Evolutionary conservation across 1,139 yeast genomes (phyloP).

Genomic region (Ogataea hybrid): DNA sequence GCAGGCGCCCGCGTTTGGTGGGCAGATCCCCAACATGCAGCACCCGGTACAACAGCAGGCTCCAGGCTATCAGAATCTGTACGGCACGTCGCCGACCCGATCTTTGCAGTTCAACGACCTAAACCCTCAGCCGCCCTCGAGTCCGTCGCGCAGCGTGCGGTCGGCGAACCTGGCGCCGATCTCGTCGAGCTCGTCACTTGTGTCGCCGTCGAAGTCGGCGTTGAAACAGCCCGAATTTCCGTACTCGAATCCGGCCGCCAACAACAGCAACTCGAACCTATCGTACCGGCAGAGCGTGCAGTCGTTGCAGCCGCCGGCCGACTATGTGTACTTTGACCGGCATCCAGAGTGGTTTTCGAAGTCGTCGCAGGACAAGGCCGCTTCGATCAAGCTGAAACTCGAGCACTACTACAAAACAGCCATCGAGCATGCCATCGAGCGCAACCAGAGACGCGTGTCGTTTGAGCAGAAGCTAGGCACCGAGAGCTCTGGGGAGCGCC

Average conservation of each 20-base stretch:
- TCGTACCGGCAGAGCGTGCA: constrained; percentile 21
- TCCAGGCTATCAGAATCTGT: constrained; percentile 17
- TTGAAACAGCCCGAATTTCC: constrained; percentile 17
- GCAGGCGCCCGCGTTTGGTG: constrained; percentile 10
- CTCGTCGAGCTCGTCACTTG: constrained; percentile 26
- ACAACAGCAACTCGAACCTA: constrained; percentile 27
- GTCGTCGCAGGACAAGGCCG: constrained; percentile 67
- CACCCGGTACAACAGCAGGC: constrained; percentile 17
- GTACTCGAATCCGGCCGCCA: constrained; percentile 22
- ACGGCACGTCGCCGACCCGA: constrained; percentile 29
- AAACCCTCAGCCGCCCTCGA: constrained; percentile 31
- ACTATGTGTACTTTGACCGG: constrained; percentile 74
- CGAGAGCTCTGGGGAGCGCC: constrained; percentile 73
- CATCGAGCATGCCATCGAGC: constrained; percentile 75
- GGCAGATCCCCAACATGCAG: constrained; percentile 19
- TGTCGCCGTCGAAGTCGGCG: constrained; percentile 26
- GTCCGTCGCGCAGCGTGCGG: constrained; percentile 31
- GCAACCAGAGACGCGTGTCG: constrained; percentile 75
- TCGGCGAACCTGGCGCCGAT: constrained; percentile 29
- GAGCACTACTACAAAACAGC: constrained; percentile 77
- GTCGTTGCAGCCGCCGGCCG: constrained; percentile 24
- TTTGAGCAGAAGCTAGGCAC: constrained; percentile 63
- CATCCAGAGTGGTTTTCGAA: constrained; percentile 77
- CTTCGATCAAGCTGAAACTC: constrained; percentile 66
- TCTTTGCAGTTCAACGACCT: constrained; percentile 17